These are phyloP conservation scores for Meyerozyma guilliermondii DNA, from an alignment of 1,139 yeast species.

Conservation along the genomic window DNA sequence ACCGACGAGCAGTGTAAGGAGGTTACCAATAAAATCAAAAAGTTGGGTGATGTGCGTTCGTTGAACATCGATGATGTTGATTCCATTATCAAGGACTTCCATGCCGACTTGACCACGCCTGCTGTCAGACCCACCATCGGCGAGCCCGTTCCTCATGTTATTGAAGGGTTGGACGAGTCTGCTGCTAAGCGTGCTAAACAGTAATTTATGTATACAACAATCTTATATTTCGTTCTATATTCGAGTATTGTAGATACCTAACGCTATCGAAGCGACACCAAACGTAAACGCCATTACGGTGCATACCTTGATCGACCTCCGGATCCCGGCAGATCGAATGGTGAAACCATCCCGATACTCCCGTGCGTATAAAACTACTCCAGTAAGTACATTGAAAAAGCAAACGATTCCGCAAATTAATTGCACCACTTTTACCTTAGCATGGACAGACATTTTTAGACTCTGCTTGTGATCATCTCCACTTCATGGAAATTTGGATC, in stretches of 20 bases:
- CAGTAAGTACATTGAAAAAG: neutral
- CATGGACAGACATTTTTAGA: neutral
- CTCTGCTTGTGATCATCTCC: neutral
- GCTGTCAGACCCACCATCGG: conserved; percentile 11
- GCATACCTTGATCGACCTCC: neutral
- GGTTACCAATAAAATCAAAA: conserved; percentile 88
- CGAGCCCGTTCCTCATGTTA: conserved; percentile 13
- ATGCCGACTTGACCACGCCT: conserved; percentile 52
- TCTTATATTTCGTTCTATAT: conserved; percentile 2
- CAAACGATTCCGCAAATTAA: neutral
- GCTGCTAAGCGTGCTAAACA: conserved; percentile 9
- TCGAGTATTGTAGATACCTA: conserved; percentile 7
- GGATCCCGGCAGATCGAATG: neutral
- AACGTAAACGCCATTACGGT: neutral
- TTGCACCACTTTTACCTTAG: neutral
- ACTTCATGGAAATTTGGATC: neutral
- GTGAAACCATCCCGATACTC: neutral
- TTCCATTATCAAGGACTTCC: conserved; percentile 91
- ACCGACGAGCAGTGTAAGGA: conserved; percentile 94
- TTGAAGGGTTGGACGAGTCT: conserved; percentile 17
- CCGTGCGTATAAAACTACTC: neutral
- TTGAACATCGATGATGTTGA: conserved; percentile 96
- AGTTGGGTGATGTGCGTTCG: conserved; percentile 92
- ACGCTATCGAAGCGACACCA: neutral
- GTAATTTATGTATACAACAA: conserved; percentile 3